phyloP scores from a whole-genome alignment of 176 grass and related monocot species.

The Elaeis guineensis region DNA sequence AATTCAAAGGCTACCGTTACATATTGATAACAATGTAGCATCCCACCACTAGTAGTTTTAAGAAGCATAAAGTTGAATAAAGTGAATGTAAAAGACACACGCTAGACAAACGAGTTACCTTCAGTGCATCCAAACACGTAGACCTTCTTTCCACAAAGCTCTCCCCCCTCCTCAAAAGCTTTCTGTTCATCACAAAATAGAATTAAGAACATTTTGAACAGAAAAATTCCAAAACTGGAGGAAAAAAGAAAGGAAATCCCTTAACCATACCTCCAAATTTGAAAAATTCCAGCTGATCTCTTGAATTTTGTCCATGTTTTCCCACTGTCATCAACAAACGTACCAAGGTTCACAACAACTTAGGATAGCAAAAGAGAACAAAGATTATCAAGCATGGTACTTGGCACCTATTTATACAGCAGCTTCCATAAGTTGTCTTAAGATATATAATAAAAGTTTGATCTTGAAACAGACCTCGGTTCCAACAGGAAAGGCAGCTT shows the following conservation, averaged over 20 bases:
- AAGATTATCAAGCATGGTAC: background rate
- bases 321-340: constrained; percentile 51
- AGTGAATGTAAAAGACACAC: no score
- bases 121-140: constrained; percentile 91
- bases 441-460: no score
- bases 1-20: no score
- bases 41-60: no score
- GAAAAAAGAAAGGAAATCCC: background rate
- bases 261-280: constrained; percentile 65
- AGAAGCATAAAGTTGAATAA: no score
- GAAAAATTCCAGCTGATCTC: constrained; percentile 87
- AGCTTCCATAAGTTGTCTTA: no score
- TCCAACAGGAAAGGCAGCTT: constrained; percentile 53
- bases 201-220: constrained; percentile 6
- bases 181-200: constrained; percentile 36
- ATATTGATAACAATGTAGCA: no score
- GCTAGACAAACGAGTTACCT: constrained; percentile 28
- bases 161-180: constrained; percentile 64
- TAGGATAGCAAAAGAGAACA: background rate
- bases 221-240: background rate
- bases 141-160: constrained; percentile 70
- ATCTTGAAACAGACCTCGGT: constrained; percentile 43
- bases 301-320: constrained; percentile 74
- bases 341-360: constrained; percentile 1
- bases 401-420: background rate